Evolutionary conservation across 2,329 filamentous ascomycete species (phyloP), one percentile per base, ranked within the genome.

Genomic region (Fusarium sp.): DNA sequence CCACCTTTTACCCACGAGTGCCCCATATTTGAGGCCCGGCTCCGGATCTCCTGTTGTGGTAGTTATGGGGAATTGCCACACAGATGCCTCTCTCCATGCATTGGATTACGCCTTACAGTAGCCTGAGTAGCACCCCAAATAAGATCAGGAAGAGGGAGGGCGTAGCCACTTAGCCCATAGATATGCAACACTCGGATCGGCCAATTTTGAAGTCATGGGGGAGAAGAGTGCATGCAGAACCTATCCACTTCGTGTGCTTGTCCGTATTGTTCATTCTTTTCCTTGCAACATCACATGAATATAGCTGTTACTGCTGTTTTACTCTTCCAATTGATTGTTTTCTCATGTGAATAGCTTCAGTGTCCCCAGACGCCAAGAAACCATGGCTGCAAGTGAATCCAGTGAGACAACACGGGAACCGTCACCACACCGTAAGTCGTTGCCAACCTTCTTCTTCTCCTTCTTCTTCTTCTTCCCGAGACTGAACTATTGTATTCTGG

Each of bases 391-490:
- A 48, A 77, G 75, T 67, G 74, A 79, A 62, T 79, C 77, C 24
- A 77, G 77, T 60, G 77, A 77, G 41, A 80, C 78, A 20, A 72
- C 77, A 41, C 75, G 72, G 49, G 77, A 79, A 56, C 55, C 70
- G 31, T 78, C 76, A 52, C 77, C 75, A 39, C 74, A 74, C 64
- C 71, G 77, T 79, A 73, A 79, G 77, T 79, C 45, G 38, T 57
- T 48, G 38, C 51, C 45, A 44, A 35, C 38, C 36, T 26, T 61
- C 14, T 59, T 26, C 24, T 55, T 26, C 5, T 55, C 20, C 5
- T 26, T 31, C 31, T 26, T 45, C 18, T 45, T 20, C 24, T 47
- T 48, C n/a, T 44, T 12, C 42, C 15, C 39, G n/a, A 38, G 38
- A 26, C 66, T 45, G 38, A 51, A 45, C 10, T 26, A 41, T 52